Base-by-base conservation (phyloP, 202 grass and related monocot species). In the Zizania palustris region DNA sequence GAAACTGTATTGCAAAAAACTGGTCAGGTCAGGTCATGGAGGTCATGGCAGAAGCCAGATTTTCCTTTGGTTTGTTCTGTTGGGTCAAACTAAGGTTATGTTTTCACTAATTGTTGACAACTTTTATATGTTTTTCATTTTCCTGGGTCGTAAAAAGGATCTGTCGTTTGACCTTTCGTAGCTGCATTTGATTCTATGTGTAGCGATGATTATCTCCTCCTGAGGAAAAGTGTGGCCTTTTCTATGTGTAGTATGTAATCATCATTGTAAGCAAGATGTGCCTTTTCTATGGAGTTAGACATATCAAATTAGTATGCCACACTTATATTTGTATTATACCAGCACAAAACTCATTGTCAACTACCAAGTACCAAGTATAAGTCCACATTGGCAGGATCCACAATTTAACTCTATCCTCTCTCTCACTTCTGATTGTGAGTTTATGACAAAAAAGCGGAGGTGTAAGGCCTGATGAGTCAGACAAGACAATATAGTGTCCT, bases 51-150 rank as follows among this genome's bases (percentile, higher is more conserved):
- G 19, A 42, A 11, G 4, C 38, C 9, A 4, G 4, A 11, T 11
- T 19, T 65, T 6, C 37, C 28, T 28, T 28, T 28, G 5, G 5
- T 42, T 65, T 3, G 10, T 0, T 7, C 38, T 42, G 18, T 40
- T 5, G 11, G 40, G 11, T 43, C 4, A 9, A 20, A 22, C 9
- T 19, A 46, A 46, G 40, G 13, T 58, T 74, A 14, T 75, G 60
- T 46, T 63, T 33, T 63, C 12, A 12, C 22, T 48, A 61, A 48
- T 13, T 78, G 14, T 44, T 34, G 14, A 45, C 54, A 43, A 66
- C 7, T 66, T 14, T 55, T 41, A 77, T 77, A 8, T 42, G 61
- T 42, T 54, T 55, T 42, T 56, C 18, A 0, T 42, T 77, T 66
- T 7, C 36, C 18, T 33, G 49, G 34, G 28, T 28, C 28, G 63